Base-by-base conservation (phyloP, 176 grass and related monocot species). In the Guadua angustifolia region DNA sequence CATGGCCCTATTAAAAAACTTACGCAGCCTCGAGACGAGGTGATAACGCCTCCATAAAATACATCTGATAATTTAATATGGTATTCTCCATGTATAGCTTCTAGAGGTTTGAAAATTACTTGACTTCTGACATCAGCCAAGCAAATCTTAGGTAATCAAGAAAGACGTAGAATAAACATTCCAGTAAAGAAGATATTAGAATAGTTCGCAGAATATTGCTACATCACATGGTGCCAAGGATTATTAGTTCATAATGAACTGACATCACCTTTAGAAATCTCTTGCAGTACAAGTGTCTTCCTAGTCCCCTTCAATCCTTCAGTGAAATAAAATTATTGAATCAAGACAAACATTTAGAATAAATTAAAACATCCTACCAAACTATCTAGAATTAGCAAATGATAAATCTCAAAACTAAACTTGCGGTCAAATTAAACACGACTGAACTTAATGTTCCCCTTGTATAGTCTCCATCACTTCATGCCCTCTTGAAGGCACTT, bases 191-290 rank as follows among this genome's bases (percentile, higher is more conserved):
- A n/a, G n/a, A n/a, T n/a, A n/a, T n/a, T n/a, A n/a, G n/a, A n/a
- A n/a, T n/a, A n/a, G n/a, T n/a, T n/a, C n/a, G n/a, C n/a, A n/a
- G n/a, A 99, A 99, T 47, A 95, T 83, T 56, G 91, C 93, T 62
- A 90, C 79, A 33, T 99, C 96, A 86, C 93, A 99, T 13, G 86
- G 83, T 75, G 96, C 89, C 77, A 99, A 86, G 9, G 91, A 94
- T 80, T 94, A 67, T 94, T 88, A 85, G 89, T 85, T 65, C 95
- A 88, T 58, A 95, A 62, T 1, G 71, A 81, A 75, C 90, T 95
- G 44, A 99, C 93, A 55, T 89, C 87, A 74, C 83, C 88, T 90
- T 99, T 93, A 74, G 96, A 89, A 81, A 99, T 87, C 87, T 99
- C 93, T 83, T 75, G 83, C 75, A 99, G 81, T 79, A 99, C 51